phyloP scores from a whole-genome alignment of 176 grass and related monocot genomes.

The Ensete ventricosum region DNA sequence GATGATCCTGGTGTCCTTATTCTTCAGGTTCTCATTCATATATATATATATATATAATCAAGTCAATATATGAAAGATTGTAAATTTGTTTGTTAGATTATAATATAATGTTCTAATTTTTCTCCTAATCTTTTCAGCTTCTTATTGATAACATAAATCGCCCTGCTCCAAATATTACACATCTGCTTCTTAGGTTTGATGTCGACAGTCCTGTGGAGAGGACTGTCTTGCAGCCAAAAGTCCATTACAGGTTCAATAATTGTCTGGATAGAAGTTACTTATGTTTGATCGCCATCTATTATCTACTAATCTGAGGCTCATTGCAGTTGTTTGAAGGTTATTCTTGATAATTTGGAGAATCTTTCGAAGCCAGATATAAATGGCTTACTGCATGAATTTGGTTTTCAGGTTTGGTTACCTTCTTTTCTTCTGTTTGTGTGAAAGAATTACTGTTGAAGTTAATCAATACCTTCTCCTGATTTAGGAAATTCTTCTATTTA shows the following conservation, averaged over 20 bases:
- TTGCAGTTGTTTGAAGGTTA: constrained; percentile 86
- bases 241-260: constrained; percentile 70
- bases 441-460: not conserved
- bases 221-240: constrained; percentile 76
- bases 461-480: not conserved
- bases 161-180: constrained; percentile 76
- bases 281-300: constrained; percentile 16
- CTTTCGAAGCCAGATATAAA: constrained; percentile 72
- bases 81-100: no score
- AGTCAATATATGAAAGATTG: no score
- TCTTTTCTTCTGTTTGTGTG: not conserved
- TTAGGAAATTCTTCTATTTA: not conserved
- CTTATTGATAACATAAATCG: constrained; percentile 87
- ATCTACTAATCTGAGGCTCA: not conserved
- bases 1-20: constrained; percentile 78
- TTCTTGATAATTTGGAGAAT: constrained; percentile 92
- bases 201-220: constrained; percentile 62
- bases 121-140: constrained; percentile 37
- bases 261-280: constrained; percentile 15
- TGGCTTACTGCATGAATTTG: constrained; percentile 68
- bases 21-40: constrained; percentile 52
- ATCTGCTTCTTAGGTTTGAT: constrained; percentile 90
- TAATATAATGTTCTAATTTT: no score
- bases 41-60: no score
- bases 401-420: constrained; percentile 71